phyloP scores from a whole-genome alignment of 306 rosid genomes.

The Hylodesmum podocarpum region DNA sequence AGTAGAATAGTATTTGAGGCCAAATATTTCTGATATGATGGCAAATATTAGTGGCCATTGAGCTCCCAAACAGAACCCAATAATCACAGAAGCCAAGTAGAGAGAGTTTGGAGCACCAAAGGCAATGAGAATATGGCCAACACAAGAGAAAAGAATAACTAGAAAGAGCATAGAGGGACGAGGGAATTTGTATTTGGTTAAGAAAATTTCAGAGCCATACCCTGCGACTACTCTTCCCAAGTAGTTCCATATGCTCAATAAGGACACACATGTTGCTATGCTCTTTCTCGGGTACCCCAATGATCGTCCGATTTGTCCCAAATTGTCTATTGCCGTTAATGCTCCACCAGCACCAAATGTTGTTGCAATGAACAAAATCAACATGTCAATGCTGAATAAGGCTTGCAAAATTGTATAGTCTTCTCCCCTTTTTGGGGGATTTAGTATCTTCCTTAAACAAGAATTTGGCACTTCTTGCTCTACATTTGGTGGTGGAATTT shows the following conservation, averaged over 20 bases:
- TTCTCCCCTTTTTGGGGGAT: conserved; percentile 67
- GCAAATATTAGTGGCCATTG: conserved; percentile 68
- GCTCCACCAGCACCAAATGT: conserved; percentile 65
- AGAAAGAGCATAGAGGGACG: conserved; percentile 58
- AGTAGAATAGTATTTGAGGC: conserved; percentile 72
- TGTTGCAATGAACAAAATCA: conserved; percentile 48
- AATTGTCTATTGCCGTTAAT: conserved; percentile 65
- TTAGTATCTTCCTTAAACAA: conserved; percentile 38
- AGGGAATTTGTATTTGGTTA: conserved; percentile 60
- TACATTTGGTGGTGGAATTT: conserved; percentile 16
- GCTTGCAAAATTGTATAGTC: conserved; percentile 74
- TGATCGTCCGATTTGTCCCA: conserved; percentile 72
- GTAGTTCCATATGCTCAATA: conserved; percentile 75
- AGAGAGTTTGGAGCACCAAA: conserved; percentile 52
- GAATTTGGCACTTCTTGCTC: conserved; percentile 12
- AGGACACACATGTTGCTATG: conserved; percentile 62
- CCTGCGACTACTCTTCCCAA: conserved; percentile 59
- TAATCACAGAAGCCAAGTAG: conserved; percentile 55
- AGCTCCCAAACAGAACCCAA: conserved; percentile 74
- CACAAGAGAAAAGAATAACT: conserved; percentile 50
- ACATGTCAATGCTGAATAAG: conserved; percentile 67
- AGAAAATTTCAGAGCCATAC: conserved; percentile 55
- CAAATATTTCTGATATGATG: conserved; percentile 70
- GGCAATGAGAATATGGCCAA: conserved; percentile 64
- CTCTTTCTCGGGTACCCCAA: conserved; percentile 55